Conservation (phyloP, 495 filamentous ascomycete genomes). For the Penicillium goetzii region DNA sequence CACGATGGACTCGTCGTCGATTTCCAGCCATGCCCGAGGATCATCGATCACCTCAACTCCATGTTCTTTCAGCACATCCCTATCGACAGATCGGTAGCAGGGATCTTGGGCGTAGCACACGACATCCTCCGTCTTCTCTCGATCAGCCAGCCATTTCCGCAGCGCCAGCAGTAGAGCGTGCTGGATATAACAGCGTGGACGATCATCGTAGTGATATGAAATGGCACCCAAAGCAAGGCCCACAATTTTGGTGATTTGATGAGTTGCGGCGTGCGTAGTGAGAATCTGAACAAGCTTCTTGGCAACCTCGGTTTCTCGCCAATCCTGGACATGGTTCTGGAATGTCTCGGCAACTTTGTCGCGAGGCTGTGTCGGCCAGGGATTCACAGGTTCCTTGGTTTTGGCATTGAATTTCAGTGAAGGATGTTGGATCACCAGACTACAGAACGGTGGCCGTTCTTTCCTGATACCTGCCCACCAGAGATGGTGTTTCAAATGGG, state of each 20-base stretch:
- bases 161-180: slow-evolving; percentile 23
- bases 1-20: slow-evolving; percentile 37
- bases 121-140: neutral
- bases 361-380: neutral
- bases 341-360: slow-evolving; percentile 2
- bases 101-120: slow-evolving; percentile 38
- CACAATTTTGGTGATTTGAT: slow-evolving; percentile 21
- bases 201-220: neutral
- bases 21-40: slow-evolving; percentile 36
- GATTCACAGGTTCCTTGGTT: slow-evolving; percentile 1
- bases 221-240: slow-evolving; percentile 21
- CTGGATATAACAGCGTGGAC: slow-evolving; percentile 8
- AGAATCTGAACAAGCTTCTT: slow-evolving; percentile 14
- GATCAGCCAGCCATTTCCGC: slow-evolving; percentile 17
- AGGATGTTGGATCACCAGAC: slow-evolving; percentile 1
- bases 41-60: slow-evolving; percentile 35
- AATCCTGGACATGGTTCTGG: slow-evolving; percentile 5
- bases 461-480: slow-evolving; percentile 1
- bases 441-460: neutral
- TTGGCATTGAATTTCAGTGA: neutral
- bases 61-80: slow-evolving; percentile 22
- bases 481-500: slow-evolving; percentile 15
- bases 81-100: slow-evolving; percentile 25
- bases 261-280: neutral
- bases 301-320: slow-evolving; percentile 15